Evolutionary conservation across 306 rosid species (phyloP).

Genomic region (Corylus americana): DNA sequence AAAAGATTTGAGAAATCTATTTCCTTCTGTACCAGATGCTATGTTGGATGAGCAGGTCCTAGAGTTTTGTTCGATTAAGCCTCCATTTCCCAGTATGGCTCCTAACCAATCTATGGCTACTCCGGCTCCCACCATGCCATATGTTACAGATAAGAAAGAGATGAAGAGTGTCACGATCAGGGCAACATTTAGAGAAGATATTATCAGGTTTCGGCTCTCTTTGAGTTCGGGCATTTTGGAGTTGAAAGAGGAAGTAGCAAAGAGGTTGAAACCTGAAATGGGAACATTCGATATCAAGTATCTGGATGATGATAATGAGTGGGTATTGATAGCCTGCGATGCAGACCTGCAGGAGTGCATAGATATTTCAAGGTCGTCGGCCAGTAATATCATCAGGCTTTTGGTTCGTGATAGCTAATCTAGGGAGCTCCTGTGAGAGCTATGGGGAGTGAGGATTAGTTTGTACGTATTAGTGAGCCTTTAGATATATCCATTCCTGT

Average conservation of each 20-base stretch:
- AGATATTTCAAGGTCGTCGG: conserved; percentile 58
- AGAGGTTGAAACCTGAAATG: conserved; percentile 64
- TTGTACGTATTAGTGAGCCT: conserved; percentile 30
- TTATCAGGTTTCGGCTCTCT: conserved; percentile 69
- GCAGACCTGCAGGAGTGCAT: conserved; percentile 82
- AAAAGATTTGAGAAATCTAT: conserved; percentile 73
- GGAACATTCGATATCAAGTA: conserved; percentile 77
- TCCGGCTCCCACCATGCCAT: conserved; percentile 28
- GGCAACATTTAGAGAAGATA: conserved; percentile 74
- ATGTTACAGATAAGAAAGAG: conserved; percentile 39
- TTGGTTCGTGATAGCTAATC: conserved; percentile 60
- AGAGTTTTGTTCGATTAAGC: conserved; percentile 53
- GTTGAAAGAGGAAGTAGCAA: conserved; percentile 69
- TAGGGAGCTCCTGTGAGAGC: conserved; percentile 78
- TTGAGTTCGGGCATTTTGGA: conserved; percentile 48
- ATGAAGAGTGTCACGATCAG: conserved; percentile 61
- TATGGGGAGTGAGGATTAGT: conserved; percentile 44
- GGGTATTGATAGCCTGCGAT: conserved; percentile 84
- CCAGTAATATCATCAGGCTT: conserved; percentile 69
- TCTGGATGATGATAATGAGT: conserved; percentile 79
- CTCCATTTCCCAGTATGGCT: conserved; percentile 38
- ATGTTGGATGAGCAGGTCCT: conserved; percentile 61
- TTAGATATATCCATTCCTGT: too few relatives aligned
- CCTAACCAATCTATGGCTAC: conserved; percentile 48
- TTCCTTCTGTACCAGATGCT: conserved; percentile 66